Conservation (phyloP, 345 rosid species). For the Populus davidiana region DNA sequence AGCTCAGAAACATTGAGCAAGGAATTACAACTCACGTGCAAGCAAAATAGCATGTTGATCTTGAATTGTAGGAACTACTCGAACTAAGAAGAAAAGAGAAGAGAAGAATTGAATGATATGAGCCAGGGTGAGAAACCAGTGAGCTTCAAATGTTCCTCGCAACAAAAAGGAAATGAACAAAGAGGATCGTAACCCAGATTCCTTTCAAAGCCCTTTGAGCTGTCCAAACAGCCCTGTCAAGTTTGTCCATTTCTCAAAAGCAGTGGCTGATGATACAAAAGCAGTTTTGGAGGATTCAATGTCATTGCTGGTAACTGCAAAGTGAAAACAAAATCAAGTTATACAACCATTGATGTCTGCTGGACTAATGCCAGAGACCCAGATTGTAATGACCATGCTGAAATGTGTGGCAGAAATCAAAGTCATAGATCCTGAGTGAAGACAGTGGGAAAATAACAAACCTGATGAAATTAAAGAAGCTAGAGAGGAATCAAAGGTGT, state of each 20-base stretch:
- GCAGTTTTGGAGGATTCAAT: conserved; percentile 71
- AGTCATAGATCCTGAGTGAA: not conserved
- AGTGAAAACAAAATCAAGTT: conserved; percentile 5
- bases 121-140: not conserved
- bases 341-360: not conserved
- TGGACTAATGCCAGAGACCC: not conserved
- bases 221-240: conserved; percentile 63
- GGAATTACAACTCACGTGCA: conserved; percentile 9
- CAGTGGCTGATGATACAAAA: conserved; percentile 71
- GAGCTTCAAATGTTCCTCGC: not conserved
- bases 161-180: not conserved
- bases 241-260: conserved; percentile 76
- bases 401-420: not conserved
- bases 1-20: conserved; percentile 21
- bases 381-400: not conserved
- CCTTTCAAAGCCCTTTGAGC: conserved; percentile 61
- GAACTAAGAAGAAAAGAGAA: not conserved
- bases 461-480: conserved; percentile 84
- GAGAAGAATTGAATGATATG: not conserved
- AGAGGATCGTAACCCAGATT: not conserved
- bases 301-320: conserved; percentile 65
- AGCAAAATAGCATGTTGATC: not conserved
- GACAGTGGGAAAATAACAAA: conserved; percentile 11
- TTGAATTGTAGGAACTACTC: not conserved
- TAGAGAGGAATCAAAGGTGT: conserved; percentile 68